Conservation (phyloP, 352 stramenopile genomes). For the Globisporangium takayamanum region DNA sequence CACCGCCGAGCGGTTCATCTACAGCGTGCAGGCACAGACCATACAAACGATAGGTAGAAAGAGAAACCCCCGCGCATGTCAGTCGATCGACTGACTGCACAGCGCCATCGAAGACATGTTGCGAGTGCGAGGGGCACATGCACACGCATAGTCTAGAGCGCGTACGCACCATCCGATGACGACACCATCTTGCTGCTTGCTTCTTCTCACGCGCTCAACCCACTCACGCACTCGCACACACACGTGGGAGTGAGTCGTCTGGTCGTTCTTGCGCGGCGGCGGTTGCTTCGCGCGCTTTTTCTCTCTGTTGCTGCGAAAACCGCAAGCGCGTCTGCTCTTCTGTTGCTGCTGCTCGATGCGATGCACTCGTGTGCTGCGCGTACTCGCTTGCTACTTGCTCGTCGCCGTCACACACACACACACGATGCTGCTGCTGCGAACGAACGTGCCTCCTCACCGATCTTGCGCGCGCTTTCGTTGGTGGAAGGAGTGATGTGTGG, state of each 20-base stretch:
- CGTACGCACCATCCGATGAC: slow-evolving; percentile 14
- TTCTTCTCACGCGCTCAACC: slow-evolving; percentile 4
- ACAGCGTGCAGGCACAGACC: neutral
- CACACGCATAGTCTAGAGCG: neutral
- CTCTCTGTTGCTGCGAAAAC: neutral
- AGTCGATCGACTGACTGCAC: neutral
- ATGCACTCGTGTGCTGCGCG: too few species aligned
- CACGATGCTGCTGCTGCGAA: too few species aligned
- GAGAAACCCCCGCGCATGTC: neutral
- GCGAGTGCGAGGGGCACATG: neutral
- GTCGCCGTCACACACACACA: too few species aligned
- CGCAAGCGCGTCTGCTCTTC: too few species aligned
- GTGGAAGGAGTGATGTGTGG: too few species aligned
- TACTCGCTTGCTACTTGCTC: too few species aligned
- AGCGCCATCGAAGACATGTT: neutral
- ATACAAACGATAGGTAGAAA: neutral
- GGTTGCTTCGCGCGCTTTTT: slow-evolving; percentile 1
- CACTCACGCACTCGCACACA: neutral
- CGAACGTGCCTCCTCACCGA: too few species aligned
- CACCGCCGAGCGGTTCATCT: slow-evolving; percentile 66
- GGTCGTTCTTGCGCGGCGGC: neutral
- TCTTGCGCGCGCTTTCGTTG: too few species aligned
- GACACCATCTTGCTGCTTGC: slow-evolving; percentile 10
- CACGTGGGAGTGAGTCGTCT: neutral
- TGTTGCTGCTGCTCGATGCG: neutral